Conservation (phyloP, 2,329 filamentous ascomycete species). For the Hymenoscyphus repandus region DNA sequence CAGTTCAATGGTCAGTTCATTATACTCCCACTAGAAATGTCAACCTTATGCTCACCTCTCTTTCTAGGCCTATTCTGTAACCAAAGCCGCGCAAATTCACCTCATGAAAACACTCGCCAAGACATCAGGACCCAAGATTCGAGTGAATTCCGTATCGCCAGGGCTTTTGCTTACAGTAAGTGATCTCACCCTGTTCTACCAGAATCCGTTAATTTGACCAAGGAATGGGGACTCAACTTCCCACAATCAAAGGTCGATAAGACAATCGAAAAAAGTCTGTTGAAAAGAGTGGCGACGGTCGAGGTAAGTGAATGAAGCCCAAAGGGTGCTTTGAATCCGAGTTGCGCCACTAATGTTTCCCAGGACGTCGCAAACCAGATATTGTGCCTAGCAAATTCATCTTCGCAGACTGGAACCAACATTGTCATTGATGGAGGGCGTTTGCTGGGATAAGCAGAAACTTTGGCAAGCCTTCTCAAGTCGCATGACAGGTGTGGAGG, state of each 20-base stretch:
- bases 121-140: slow-evolving; percentile 48
- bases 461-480: too few relatives aligned
- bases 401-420: slow-evolving; percentile 37
- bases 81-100: slow-evolving; percentile 67
- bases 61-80: slow-evolving; percentile 63
- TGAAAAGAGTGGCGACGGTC: slow-evolving; percentile 21
- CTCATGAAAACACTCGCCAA: slow-evolving; percentile 49
- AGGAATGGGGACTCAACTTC: slow-evolving; percentile 26
- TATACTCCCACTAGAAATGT: neutral
- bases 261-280: slow-evolving; percentile 14
- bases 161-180: slow-evolving; percentile 45
- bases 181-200: neutral
- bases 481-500: too few relatives aligned
- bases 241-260: slow-evolving; percentile 17
- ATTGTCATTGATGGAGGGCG: slow-evolving; percentile 5
- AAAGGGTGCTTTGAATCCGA: neutral
- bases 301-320: slow-evolving; percentile 12
- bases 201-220: slow-evolving; percentile 7
- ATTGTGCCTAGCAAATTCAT: slow-evolving; percentile 48
- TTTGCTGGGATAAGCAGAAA: neutral
- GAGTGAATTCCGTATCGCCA: slow-evolving; percentile 55
- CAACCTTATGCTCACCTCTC: neutral
- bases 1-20: slow-evolving; percentile 45
- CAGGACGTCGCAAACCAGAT: slow-evolving; percentile 29
- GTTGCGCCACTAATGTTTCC: neutral